phyloP scores from a whole-genome alignment of 2,329 filamentous ascomycete genomes.

The Bipolaris gigantea region DNA sequence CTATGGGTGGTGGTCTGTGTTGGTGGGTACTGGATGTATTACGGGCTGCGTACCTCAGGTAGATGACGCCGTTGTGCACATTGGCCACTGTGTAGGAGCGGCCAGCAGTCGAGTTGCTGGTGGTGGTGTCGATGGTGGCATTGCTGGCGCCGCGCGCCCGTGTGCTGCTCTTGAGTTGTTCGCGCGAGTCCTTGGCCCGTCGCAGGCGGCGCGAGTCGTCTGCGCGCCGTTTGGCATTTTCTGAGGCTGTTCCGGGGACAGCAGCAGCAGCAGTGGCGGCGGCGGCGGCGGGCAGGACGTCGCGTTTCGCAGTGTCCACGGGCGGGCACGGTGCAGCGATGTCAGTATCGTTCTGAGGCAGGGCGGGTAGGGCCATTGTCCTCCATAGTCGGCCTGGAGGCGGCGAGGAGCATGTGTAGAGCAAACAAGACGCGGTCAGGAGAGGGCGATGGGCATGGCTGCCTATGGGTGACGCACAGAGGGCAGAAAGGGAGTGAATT shows the following conservation, averaged over 20 bases:
- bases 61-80: slow-evolving; percentile 53
- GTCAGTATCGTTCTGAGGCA: slow-evolving; percentile 31
- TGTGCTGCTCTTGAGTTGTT: slow-evolving; percentile 41
- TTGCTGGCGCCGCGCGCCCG: slow-evolving; percentile 37
- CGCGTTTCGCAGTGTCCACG: slow-evolving; percentile 28
- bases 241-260: slow-evolving; percentile 11
- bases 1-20: not conserved
- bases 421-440: slow-evolving; percentile 20
- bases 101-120: slow-evolving; percentile 34
- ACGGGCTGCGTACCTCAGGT: slow-evolving; percentile 46
- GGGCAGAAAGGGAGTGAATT: slow-evolving; percentile 24
- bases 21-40: not conserved
- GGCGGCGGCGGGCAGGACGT: slow-evolving; percentile 24
- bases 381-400: slow-evolving; percentile 33
- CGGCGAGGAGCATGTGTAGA: slow-evolving; percentile 12
- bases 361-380: slow-evolving; percentile 41
- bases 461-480: slow-evolving; percentile 20
- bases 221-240: slow-evolving; percentile 33
- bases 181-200: slow-evolving; percentile 43
- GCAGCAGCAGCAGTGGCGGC: not conserved
- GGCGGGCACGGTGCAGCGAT: slow-evolving; percentile 32
- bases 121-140: slow-evolving; percentile 36
- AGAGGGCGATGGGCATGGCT: slow-evolving; percentile 24
- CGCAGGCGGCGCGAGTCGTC: slow-evolving; percentile 39
- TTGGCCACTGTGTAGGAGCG: slow-evolving; percentile 53